Conservation (phyloP, 108 stramenopile species). For the Skeletonema tropicum region DNA sequence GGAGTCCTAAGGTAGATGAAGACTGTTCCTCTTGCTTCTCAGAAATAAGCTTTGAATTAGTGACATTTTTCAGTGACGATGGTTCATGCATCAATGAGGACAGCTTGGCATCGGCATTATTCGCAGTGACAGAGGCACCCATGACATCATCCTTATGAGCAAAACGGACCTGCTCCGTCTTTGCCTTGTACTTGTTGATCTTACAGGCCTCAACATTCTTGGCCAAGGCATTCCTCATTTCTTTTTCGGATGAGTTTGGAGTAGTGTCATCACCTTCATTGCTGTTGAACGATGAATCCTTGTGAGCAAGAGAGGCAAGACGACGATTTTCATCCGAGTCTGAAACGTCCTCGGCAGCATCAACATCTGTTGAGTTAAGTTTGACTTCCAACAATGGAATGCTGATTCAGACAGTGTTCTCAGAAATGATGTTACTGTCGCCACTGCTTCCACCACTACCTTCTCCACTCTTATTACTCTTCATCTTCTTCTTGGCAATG, state of each 20-base stretch:
- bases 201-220: slow-evolving; percentile 65
- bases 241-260: slow-evolving; percentile 40
- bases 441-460: background rate
- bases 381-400: slow-evolving; percentile 34
- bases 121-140: slow-evolving; percentile 83
- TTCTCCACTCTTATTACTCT: slow-evolving; percentile 8
- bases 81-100: slow-evolving; percentile 68
- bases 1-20: slow-evolving; percentile 57
- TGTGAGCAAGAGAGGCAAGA: slow-evolving; percentile 32
- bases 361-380: slow-evolving; percentile 39
- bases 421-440: background rate
- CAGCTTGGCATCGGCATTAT: slow-evolving; percentile 82
- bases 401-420: slow-evolving; percentile 1
- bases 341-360: slow-evolving; percentile 31
- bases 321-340: slow-evolving; percentile 52
- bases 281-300: slow-evolving; percentile 25
- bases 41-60: background rate
- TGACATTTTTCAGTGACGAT: slow-evolving; percentile 14
- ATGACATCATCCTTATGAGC: slow-evolving; percentile 84
- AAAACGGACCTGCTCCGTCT: slow-evolving; percentile 28
- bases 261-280: slow-evolving; percentile 7
- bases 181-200: slow-evolving; percentile 52
- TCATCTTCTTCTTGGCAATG: slow-evolving; percentile 22
- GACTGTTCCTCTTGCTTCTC: slow-evolving; percentile 50
- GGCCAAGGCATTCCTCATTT: slow-evolving; percentile 52